A percentile compares a stretch with the other conserved stretches of the same genome.
phyloP scores from a whole-genome alignment of 306 rosid species.

The Astragalus membranaceus region DNA sequence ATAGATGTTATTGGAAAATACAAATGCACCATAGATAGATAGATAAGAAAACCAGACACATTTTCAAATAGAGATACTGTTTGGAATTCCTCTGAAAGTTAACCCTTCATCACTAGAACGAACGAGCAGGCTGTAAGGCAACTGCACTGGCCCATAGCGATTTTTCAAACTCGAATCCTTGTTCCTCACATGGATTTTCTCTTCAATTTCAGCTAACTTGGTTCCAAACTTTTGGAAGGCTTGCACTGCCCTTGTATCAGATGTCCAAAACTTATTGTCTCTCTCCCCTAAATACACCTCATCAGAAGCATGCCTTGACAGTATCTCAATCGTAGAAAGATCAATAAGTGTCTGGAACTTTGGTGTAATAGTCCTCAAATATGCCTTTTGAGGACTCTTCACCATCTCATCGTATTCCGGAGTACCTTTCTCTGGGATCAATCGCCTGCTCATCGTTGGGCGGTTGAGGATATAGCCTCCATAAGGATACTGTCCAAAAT shows the following conservation, averaged over 20 bases:
- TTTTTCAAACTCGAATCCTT: no score
- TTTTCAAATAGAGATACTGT: background rate
- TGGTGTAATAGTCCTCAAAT: conserved; percentile 4
- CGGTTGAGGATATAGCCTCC: background rate
- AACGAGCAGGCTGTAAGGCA: background rate
- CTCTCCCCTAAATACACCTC: background rate
- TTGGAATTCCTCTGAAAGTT: conserved; percentile 1
- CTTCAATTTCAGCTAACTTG: background rate
- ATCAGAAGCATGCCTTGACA: conserved; percentile 5
- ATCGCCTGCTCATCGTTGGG: background rate
- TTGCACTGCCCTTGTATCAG: background rate
- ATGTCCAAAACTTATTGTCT: background rate
- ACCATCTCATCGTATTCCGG: background rate
- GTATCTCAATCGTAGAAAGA: background rate
- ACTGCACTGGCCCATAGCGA: background rate
- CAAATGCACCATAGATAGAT: background rate
- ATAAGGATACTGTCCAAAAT: conserved; percentile 2
- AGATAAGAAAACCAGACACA: background rate
- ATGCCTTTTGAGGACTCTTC: background rate
- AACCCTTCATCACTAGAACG: background rate
- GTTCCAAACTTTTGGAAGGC: background rate
- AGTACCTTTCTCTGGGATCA: background rate
- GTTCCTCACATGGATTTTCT: background rate
- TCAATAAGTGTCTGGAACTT: background rate
- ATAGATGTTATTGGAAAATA: background rate